Evolutionary conservation across 2,329 filamentous ascomycete genomes (phyloP).

Genomic region (Mycosphaerella sp.): DNA sequence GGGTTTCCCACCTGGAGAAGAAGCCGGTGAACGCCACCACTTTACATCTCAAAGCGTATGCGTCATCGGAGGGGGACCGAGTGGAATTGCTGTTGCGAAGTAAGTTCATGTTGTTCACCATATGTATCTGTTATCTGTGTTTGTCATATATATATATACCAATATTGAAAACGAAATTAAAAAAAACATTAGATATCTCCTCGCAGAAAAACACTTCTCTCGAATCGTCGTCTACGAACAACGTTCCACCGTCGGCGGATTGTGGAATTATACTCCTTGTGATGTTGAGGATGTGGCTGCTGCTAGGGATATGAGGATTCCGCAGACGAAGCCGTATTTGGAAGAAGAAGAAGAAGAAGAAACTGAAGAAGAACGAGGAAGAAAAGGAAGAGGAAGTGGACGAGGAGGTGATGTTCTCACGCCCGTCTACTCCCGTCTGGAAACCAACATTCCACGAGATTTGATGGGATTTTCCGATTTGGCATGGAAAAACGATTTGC

Average conservation of each 20-base stretch:
- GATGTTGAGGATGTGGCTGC: slow-evolving; percentile 37
- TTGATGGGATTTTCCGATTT: slow-evolving; percentile 76
- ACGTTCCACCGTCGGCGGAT: slow-evolving; percentile 66
- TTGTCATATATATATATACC: neutral
- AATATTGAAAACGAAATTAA: no score
- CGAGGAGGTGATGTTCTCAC: slow-evolving; percentile 62
- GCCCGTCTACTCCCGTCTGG: slow-evolving; percentile 72
- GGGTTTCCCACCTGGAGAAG: no score
- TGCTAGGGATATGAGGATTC: slow-evolving; percentile 39
- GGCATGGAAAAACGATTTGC: slow-evolving; percentile 45
- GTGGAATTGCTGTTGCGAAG: slow-evolving; percentile 72
- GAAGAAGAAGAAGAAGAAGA: slow-evolving; percentile 58
- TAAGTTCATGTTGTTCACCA: slow-evolving; percentile 23
- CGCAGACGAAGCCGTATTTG: slow-evolving; percentile 59
- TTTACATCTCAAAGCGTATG: slow-evolving; percentile 56
- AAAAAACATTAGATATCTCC: slow-evolving; percentile 56
- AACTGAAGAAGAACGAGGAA: slow-evolving; percentile 26
- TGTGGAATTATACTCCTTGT: slow-evolving; percentile 69
- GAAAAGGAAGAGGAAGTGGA: neutral
- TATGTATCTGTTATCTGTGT: neutral
- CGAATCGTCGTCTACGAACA: slow-evolving; percentile 77
- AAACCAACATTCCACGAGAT: slow-evolving; percentile 70
- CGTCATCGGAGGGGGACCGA: slow-evolving; percentile 76
- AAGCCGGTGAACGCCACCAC: neutral
- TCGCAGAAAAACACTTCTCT: slow-evolving; percentile 63